phyloP scores from a whole-genome alignment of 2,329 filamentous ascomycete genomes.

The Capronia americana region DNA sequence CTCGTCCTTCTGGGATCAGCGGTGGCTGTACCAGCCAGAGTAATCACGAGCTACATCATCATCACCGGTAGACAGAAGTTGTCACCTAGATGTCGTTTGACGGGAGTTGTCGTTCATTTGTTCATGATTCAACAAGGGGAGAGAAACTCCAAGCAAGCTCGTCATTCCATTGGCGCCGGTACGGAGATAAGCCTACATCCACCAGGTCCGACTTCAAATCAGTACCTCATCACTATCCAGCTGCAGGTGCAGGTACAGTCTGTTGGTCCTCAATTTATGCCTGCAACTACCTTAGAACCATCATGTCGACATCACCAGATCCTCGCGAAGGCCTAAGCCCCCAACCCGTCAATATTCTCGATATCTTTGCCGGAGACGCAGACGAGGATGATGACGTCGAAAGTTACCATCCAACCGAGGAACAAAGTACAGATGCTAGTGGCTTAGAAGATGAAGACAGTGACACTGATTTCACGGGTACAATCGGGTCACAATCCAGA shows the following conservation, averaged over 20 bases:
- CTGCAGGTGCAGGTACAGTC: not conserved
- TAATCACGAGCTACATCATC: not conserved
- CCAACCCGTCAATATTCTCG: conserved; percentile 32
- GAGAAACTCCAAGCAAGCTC: not conserved
- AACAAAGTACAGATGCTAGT: conserved; percentile 30
- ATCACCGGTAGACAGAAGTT: not conserved
- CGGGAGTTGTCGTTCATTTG: not conserved
- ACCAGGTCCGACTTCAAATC: conserved; percentile 7
- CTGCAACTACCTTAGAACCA: conserved; percentile 1
- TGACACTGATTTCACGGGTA: conserved; percentile 34
- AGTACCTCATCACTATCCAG: conserved; percentile 15
- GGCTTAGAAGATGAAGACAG: conserved; percentile 28
- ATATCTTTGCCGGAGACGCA: conserved; percentile 35
- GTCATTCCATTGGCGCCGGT: not conserved
- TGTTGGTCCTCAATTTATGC: not conserved
- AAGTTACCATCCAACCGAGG: conserved; percentile 30
- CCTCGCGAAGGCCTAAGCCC: conserved; percentile 35
- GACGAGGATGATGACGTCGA: conserved; percentile 38
- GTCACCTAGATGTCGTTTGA: not conserved
- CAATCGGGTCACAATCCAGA: not conserved
- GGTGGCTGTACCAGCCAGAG: not conserved
- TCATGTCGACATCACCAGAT: conserved; percentile 34
- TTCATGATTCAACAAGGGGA: not conserved
- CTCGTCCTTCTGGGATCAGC: not conserved
- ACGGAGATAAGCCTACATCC: conserved; percentile 21